These are phyloP conservation scores for Platanus orientalis DNA, from an alignment of 164 flowering plant genomes.

Conservation along the genomic window DNA sequence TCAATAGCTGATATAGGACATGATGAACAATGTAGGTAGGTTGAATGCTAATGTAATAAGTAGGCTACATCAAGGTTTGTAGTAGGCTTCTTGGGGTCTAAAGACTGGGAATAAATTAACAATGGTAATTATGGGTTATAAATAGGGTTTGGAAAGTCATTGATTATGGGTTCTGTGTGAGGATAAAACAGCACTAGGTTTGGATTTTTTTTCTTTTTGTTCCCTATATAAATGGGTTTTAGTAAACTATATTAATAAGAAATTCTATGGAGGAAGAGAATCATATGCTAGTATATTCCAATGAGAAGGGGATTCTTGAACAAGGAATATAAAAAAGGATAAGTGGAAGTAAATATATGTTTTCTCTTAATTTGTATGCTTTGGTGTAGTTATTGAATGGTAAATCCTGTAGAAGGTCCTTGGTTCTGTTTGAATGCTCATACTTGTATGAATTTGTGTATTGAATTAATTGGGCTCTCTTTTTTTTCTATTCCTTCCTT, in stretches of 20 bases:
- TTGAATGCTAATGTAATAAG: too few species aligned
- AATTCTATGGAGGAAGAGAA: slow-evolving; percentile 9
- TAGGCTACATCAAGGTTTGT: too few species aligned
- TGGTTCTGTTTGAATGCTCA: neutral
- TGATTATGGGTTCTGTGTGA: too few species aligned
- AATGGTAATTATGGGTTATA: too few species aligned
- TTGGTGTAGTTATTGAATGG: neutral
- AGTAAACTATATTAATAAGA: neutral
- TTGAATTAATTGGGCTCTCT: neutral
- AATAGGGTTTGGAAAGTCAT: too few species aligned
- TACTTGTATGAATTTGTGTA: neutral
- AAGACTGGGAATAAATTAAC: too few species aligned
- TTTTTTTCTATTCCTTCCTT: neutral
- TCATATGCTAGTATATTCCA: slow-evolving; percentile 8
- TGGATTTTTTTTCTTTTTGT: slow-evolving; percentile 13
- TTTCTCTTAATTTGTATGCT: neutral
- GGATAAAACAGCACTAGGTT: too few species aligned
- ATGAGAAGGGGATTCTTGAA: slow-evolving; percentile 11
- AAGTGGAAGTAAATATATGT: neutral
- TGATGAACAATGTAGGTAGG: too few species aligned
- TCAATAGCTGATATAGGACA: too few species aligned
- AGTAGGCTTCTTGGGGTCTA: too few species aligned
- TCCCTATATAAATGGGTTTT: slow-evolving; percentile 10
- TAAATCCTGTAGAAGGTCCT: neutral
- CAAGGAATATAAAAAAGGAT: slow-evolving; percentile 4